A percentile compares a stretch with the other conserved stretches of the same genome.
phyloP scores from a whole-genome alignment of 2,329 filamentous ascomycete species.

The Ophiostoma sp. region DNA sequence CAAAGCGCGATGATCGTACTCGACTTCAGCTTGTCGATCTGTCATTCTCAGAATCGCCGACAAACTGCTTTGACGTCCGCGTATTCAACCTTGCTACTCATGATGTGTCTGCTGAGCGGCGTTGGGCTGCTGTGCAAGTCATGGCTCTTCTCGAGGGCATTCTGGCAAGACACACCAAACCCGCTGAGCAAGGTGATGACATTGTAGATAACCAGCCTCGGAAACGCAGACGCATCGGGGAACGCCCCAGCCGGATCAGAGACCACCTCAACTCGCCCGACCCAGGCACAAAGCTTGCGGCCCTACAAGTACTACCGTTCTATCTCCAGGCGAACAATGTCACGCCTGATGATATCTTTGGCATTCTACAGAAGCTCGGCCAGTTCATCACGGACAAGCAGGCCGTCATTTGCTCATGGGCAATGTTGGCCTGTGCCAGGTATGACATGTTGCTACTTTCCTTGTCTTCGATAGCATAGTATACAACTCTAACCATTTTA shows the following conservation, averaged over 20 bases:
- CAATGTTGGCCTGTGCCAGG: slow-evolving; percentile 76
- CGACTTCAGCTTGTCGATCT: slow-evolving; percentile 76
- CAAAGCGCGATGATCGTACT: slow-evolving; percentile 62
- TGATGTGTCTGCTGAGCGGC: slow-evolving; percentile 51
- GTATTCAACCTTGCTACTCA: slow-evolving; percentile 51
- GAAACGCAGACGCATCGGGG: slow-evolving; percentile 46
- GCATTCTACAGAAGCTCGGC: slow-evolving; percentile 54
- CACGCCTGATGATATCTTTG: slow-evolving; percentile 47
- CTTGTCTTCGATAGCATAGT: not conserved
- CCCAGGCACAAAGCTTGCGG: slow-evolving; percentile 43
- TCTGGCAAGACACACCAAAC: slow-evolving; percentile 33
- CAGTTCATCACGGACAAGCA: slow-evolving; percentile 65
- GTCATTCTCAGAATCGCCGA: slow-evolving; percentile 47
- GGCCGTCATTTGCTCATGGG: slow-evolving; percentile 65
- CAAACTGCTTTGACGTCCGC: slow-evolving; percentile 44
- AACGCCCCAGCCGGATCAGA: slow-evolving; percentile 43
- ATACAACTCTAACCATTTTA: not conserved
- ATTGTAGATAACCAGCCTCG: slow-evolving; percentile 43
- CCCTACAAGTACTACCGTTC: slow-evolving; percentile 55
- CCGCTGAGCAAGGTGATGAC: slow-evolving; percentile 19
- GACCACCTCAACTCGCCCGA: slow-evolving; percentile 46
- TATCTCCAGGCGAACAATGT: slow-evolving; percentile 45
- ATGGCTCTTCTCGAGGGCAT: slow-evolving; percentile 54
- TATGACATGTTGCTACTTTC: not conserved
- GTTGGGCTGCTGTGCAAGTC: slow-evolving; percentile 56